A percentile compares a stretch with the other conserved stretches of the same genome.
These are phyloP conservation scores for Fraxinus latifolia DNA, from an alignment of 305 asterid species.

Conservation along the genomic window DNA sequence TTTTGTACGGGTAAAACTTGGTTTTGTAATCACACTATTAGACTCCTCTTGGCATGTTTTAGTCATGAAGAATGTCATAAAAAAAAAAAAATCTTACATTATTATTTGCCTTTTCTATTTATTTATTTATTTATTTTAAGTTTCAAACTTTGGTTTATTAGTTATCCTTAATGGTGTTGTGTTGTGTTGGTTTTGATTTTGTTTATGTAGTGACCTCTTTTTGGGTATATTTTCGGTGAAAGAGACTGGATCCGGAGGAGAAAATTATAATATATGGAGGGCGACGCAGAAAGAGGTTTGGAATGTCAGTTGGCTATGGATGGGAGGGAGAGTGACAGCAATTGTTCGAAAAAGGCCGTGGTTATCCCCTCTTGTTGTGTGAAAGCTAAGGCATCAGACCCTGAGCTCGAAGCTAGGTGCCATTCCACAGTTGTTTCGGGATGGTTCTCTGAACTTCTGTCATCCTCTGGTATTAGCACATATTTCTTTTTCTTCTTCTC, in stretches of 20 bases:
- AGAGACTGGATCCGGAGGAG: constrained; percentile 87
- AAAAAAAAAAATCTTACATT: background rate
- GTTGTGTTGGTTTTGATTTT: background rate
- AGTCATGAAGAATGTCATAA: constrained; percentile 12
- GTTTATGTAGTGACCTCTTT: constrained; percentile 1
- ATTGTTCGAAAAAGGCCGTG: constrained; percentile 35
- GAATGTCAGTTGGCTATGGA: constrained; percentile 71
- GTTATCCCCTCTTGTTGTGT: constrained; percentile 79
- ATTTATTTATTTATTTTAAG: background rate
- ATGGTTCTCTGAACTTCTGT: constrained; percentile 69
- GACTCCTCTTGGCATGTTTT: background rate
- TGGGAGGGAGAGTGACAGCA: constrained; percentile 70
- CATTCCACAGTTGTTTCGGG: constrained; percentile 91
- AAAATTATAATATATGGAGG: constrained; percentile 66
- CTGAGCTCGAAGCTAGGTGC: constrained; percentile 64
- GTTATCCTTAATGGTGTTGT: background rate
- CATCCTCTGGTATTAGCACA: constrained; percentile 45
- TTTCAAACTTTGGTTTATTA: background rate
- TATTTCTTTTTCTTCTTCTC: background rate
- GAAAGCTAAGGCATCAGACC: constrained; percentile 66
- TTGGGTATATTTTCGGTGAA: constrained; percentile 21
- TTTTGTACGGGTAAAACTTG: constrained; percentile 23
- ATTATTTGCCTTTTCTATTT: background rate
- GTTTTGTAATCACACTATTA: background rate
- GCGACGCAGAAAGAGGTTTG: constrained; percentile 64